These are phyloP conservation scores for Penicillium riverlandense DNA, from an alignment of 495 filamentous ascomycete genomes.

Conservation along the genomic window DNA sequence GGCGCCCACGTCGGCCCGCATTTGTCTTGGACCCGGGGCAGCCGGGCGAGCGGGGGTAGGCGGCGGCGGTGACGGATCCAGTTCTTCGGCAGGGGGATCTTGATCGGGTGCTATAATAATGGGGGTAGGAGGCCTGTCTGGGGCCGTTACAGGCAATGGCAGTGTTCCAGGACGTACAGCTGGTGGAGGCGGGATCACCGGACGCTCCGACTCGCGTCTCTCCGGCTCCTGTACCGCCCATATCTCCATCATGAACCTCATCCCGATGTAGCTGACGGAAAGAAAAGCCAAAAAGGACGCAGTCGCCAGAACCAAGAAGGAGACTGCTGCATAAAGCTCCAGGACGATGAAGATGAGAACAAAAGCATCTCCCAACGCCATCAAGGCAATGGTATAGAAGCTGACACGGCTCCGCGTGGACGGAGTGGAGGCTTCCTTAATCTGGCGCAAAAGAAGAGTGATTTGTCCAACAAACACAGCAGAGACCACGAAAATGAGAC, in stretches of 20 bases:
- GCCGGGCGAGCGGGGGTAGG: conserved; percentile 18
- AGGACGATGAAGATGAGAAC: conserved; percentile 59
- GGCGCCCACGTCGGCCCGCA: conserved; percentile 56
- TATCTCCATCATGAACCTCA: conserved; percentile 82
- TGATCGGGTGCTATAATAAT: conserved; percentile 83
- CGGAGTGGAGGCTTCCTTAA: conserved; percentile 89
- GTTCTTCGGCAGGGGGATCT: conserved; percentile 47
- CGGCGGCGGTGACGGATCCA: conserved; percentile 9
- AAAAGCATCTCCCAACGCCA: conserved; percentile 79
- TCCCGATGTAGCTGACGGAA: conserved; percentile 66
- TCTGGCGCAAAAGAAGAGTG: conserved; percentile 68
- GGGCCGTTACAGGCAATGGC: conserved; percentile 54
- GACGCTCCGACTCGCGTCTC: conserved; percentile 48
- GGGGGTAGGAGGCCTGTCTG: conserved; percentile 46
- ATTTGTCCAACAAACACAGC: conserved; percentile 62
- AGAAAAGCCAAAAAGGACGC: conserved; percentile 66
- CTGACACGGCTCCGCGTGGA: conserved; percentile 88
- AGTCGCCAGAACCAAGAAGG: conserved; percentile 61
- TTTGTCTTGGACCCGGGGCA: conserved; percentile 26
- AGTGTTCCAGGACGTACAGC: conserved; percentile 38
- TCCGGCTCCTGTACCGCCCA: conserved; percentile 84
- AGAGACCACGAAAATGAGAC: conserved; percentile 60
- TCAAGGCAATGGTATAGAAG: conserved; percentile 76
- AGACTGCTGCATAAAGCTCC: conserved; percentile 53
- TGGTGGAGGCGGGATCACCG: conserved; percentile 16